Conservation (phyloP, 2,329 filamentous ascomycete genomes). For the Arthrobotrys conoides region DNA sequence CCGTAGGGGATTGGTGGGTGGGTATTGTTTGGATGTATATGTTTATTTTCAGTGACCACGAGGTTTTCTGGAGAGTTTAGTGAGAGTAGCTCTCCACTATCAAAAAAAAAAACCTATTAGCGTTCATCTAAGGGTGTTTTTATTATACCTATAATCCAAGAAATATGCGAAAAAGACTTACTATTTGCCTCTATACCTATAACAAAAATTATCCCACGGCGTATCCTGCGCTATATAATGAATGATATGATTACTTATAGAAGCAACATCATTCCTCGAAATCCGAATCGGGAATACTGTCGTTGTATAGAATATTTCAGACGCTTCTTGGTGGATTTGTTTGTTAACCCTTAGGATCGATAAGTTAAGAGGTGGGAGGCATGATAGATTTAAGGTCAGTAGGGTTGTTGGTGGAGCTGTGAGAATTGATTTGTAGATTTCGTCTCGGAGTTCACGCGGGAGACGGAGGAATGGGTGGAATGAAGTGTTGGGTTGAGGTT, state of each 20-base stretch:
- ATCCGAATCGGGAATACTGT: constrained; percentile 21
- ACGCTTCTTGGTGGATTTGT: constrained; percentile 5
- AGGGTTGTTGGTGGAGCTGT: not conserved
- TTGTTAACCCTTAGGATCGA: constrained; percentile 21
- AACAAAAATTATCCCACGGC: not conserved
- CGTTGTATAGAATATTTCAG: not conserved
- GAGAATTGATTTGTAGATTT: constrained; percentile 35
- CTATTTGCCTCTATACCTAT: not conserved
- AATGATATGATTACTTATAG: not conserved
- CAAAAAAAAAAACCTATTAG: not conserved
- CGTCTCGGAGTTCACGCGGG: constrained; percentile 44
- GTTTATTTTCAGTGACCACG: not conserved
- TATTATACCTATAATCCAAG: too few relatives aligned
- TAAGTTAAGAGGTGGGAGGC: not conserved
- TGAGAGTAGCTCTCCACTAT: not conserved
- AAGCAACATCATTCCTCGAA: not conserved
- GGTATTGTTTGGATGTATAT: not conserved
- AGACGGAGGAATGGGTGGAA: constrained; percentile 31
- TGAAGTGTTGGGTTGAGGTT: not conserved
- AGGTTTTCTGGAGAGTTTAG: not conserved
- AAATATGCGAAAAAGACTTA: not conserved
- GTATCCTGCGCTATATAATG: constrained; percentile 1
- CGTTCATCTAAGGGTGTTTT: not conserved
- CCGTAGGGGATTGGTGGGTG: not conserved
- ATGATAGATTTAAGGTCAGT: not conserved